These are phyloP conservation scores for Ehretia macrophylla DNA, from an alignment of 257 asterid genomes.

Conservation along the genomic window DNA sequence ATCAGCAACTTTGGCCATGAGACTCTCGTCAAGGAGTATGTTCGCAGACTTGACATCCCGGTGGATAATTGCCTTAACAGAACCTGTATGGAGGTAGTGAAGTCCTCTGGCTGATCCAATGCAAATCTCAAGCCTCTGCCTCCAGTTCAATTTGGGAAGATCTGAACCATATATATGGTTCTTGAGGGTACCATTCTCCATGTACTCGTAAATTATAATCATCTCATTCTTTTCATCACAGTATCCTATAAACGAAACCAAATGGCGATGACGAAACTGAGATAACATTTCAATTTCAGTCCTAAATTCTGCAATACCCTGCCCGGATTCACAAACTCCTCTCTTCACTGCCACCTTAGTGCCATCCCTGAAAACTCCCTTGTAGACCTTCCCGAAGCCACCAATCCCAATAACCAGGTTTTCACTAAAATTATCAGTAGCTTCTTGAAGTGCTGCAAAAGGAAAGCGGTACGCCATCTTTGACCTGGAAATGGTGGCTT, in stretches of 20 bases:
- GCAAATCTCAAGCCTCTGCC: constrained; percentile 40
- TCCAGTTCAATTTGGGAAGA: constrained; percentile 30
- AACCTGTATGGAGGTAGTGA: constrained; percentile 45
- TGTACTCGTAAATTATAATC: constrained; percentile 43
- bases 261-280: constrained; percentile 39
- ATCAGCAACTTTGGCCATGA: constrained; percentile 41
- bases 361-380: constrained; percentile 31
- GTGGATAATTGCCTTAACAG: constrained; percentile 34
- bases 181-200: constrained; percentile 40
- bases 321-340: constrained; percentile 25
- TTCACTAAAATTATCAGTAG: constrained; percentile 34
- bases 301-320: constrained; percentile 33
- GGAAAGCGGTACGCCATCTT: constrained; percentile 36
- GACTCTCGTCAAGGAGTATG: constrained; percentile 36
- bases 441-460: constrained; percentile 31
- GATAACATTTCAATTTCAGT: constrained; percentile 43
- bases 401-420: constrained; percentile 32
- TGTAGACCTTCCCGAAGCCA: constrained; percentile 44
- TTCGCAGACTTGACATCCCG: constrained; percentile 44
- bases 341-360: constrained; percentile 39
- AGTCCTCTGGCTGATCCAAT: constrained; percentile 47
- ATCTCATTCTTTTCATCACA: constrained; percentile 35
- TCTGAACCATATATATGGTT: constrained; percentile 28
- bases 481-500: constrained; percentile 17
- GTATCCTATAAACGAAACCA: constrained; percentile 41